Conservation (phyloP, 441 rosid genomes). For the Kokia cookei region DNA sequence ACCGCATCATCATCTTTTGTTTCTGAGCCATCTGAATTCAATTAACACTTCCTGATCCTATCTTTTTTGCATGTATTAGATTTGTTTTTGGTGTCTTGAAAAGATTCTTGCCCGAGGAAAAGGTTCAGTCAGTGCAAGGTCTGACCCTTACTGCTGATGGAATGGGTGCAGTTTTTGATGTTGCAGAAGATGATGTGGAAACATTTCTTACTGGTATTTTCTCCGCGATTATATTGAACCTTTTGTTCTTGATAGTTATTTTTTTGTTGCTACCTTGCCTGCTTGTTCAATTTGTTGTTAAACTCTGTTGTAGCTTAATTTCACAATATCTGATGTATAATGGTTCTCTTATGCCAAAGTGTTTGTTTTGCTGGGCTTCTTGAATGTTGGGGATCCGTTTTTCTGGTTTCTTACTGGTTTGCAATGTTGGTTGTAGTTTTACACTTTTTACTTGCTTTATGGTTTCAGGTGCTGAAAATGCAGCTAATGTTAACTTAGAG, state of each 20-base stretch:
- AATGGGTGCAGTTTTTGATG: slow-evolving; percentile 81
- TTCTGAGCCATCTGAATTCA: too few relatives aligned
- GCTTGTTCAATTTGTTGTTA: neutral
- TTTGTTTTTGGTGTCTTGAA: slow-evolving; percentile 60
- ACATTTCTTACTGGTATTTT: slow-evolving; percentile 46
- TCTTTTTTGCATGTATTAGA: slow-evolving; percentile 29
- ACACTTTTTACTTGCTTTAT: neutral
- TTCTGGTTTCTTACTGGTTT: neutral
- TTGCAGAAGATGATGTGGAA: slow-evolving; percentile 52
- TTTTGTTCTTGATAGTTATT: neutral
- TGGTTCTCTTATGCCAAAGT: neutral
- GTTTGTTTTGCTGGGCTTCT: neutral
- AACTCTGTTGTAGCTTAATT: too few relatives aligned
- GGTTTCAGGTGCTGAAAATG: slow-evolving; percentile 57
- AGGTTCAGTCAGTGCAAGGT: slow-evolving; percentile 68
- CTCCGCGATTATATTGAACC: neutral
- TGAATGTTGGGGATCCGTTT: neutral
- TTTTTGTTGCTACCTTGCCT: neutral
- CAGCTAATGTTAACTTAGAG: slow-evolving; percentile 57
- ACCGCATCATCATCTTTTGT: neutral
- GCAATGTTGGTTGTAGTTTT: neutral
- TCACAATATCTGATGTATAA: neutral
- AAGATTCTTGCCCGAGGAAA: slow-evolving; percentile 81
- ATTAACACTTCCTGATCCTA: neutral
- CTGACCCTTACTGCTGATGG: slow-evolving; percentile 75